Base-by-base conservation (phyloP, 2,329 filamentous ascomycete genomes). In the Westerdykella aurantiaca region DNA sequence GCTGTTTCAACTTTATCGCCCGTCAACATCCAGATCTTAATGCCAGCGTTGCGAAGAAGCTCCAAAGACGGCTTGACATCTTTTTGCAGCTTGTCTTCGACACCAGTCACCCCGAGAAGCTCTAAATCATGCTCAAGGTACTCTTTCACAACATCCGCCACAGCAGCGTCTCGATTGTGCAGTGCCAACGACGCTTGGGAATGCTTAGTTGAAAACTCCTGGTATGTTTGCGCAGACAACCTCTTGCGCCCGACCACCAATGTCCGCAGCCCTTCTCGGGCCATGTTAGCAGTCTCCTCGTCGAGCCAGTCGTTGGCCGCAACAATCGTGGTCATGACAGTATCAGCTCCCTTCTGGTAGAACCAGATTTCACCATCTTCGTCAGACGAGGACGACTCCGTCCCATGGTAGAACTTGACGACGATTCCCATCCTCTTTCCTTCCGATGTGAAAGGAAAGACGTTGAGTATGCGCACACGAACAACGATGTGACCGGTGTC, bases 11-110 rank as follows among this genome's bases (percentile, higher is more conserved):
- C 88, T 69, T 98, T 98, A 75, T 98, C 93, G 38, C 93, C 93
- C 0, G 93, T 98, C 64, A 98, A 75, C 93, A 98, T 98, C 93
- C 93, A 98, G 40, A 98, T 97, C 68, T 97, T 97, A 70, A 98
- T 93, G 21, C 93, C 93, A 0, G 93, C 93, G 58, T 98, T 98
- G 53, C 93, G 87, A 41, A 98, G 79, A 5, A 98, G 80, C 67
- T 98, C 94, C 5, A 98, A 76, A 0, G 89, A 95, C 1, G 91
- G 86, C 66, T 97, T 98, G 60, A 98, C 93, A 60, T 97, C 89
- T 50, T 83, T 84, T 65, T 98, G 93, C 11, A 98, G 79, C 63
- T 95, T 95, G 69, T 98, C 93, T 68, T 98, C 94, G 0, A 98
- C 93, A 51, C 93, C 93, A 1, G 93, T 98, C 11, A 98, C 90